Evolutionary conservation across 2,329 filamentous ascomycete species (phyloP).

Genomic region (Talaromyces sp.): DNA sequence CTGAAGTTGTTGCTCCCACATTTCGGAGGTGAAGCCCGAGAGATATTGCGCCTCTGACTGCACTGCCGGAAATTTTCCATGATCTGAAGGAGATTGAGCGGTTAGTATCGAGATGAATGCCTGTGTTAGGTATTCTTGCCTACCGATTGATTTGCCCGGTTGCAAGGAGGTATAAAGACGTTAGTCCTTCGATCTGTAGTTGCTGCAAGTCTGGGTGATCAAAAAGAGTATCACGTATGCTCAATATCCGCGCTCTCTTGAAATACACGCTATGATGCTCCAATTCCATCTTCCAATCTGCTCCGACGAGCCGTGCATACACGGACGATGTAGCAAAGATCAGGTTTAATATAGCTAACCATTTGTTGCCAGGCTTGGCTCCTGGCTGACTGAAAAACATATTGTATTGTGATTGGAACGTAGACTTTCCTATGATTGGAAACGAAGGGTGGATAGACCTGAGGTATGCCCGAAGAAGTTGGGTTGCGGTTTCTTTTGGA

Average conservation of each 20-base stretch:
- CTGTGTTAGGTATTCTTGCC: constrained; percentile 8
- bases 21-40: constrained; percentile 45
- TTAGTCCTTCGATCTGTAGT: constrained; percentile 42
- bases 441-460: constrained; percentile 44
- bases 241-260: constrained; percentile 38
- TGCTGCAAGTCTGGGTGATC: constrained; percentile 44
- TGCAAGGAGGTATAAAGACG: constrained; percentile 42
- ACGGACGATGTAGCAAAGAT: constrained; percentile 45
- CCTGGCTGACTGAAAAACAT: constrained; percentile 35
- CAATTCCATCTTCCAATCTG: constrained; percentile 36
- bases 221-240: constrained; percentile 39
- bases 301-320: constrained; percentile 38
- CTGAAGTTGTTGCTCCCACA: constrained; percentile 34
- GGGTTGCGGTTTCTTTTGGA: constrained; percentile 35
- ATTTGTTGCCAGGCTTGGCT: constrained; percentile 38
- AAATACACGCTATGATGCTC: constrained; percentile 43
- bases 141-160: constrained; percentile 45
- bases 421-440: constrained; percentile 42
- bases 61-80: constrained; percentile 43
- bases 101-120: background rate
- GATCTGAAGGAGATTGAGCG: constrained; percentile 28
- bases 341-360: constrained; percentile 45
- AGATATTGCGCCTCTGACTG: constrained; percentile 40
- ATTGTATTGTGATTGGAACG: constrained; percentile 43
- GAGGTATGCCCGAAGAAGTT: constrained; percentile 42